phyloP scores from a whole-genome alignment of 805 yeast species.

The Dipodascus geniculatus region DNA sequence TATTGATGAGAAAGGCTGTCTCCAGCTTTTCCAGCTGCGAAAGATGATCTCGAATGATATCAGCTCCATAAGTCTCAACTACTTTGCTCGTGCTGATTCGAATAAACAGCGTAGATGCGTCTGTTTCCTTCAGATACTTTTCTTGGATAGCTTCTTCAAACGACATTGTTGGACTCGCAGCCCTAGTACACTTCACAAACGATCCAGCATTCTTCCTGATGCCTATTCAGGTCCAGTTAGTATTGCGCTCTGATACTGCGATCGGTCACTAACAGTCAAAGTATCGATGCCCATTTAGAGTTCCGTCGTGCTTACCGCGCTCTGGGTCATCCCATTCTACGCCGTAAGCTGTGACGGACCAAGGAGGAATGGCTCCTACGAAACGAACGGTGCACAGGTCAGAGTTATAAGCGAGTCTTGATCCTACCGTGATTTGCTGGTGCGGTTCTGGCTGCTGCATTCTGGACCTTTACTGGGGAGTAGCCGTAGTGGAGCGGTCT shows the following conservation, averaged over 20 bases:
- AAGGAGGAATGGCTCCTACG: slow-evolving; percentile 47
- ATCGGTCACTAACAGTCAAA: slow-evolving; percentile 31
- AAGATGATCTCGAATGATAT: slow-evolving; percentile 38
- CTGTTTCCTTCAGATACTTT: slow-evolving; percentile 34
- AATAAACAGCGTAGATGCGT: slow-evolving; percentile 19
- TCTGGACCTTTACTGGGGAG: not conserved
- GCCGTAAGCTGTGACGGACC: slow-evolving; percentile 57
- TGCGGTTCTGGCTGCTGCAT: no score
- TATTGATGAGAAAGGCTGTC: slow-evolving; percentile 39
- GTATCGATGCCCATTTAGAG: slow-evolving; percentile 39
- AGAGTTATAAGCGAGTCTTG: slow-evolving; percentile 28
- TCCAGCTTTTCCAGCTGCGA: slow-evolving; percentile 34
- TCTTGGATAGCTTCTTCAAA: slow-evolving; percentile 40
- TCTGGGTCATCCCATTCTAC: slow-evolving; percentile 72
- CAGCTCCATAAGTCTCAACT: slow-evolving; percentile 58
- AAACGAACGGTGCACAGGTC: slow-evolving; percentile 52
- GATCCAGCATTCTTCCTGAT: slow-evolving; percentile 37
- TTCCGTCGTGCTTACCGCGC: slow-evolving; percentile 69
- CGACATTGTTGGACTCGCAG: slow-evolving; percentile 22
- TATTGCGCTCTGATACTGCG: not conserved
- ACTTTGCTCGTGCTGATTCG: slow-evolving; percentile 43
- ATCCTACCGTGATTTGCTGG: not conserved
- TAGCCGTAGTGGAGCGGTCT: not conserved
- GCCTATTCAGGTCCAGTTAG: not conserved
- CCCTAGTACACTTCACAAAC: slow-evolving; percentile 40